Conservation (phyloP, 345 rosid species). For the Carallia brachiata region DNA sequence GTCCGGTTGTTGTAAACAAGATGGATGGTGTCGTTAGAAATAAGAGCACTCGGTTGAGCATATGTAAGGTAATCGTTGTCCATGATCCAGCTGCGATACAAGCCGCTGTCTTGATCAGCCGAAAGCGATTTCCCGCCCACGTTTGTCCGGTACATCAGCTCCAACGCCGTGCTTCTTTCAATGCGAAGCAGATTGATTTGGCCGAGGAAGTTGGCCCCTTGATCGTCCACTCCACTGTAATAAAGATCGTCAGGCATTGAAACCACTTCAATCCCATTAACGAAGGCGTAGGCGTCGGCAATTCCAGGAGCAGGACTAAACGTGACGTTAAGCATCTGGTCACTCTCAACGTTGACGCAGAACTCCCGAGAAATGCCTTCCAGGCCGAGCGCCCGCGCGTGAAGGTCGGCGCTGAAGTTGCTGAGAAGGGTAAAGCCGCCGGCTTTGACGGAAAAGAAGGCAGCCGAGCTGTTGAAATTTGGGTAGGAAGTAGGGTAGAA, state of each 20-base stretch:
- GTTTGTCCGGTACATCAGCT: constrained; percentile 30
- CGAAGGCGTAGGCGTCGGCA: constrained; percentile 26
- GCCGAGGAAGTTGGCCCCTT: constrained; percentile 7
- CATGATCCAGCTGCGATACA: constrained; percentile 33
- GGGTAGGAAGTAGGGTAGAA: constrained; percentile 19
- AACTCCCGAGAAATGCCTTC: constrained; percentile 12
- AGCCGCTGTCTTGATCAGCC: background rate
- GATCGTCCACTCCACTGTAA: background rate
- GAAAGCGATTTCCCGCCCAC: background rate
- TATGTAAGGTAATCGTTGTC: background rate
- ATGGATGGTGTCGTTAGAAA: rapidly evolving
- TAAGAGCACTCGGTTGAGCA: background rate
- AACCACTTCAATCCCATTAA: constrained; percentile 40
- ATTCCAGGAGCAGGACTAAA: constrained; percentile 25
- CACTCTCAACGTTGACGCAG: background rate
- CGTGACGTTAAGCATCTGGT: constrained; percentile 25
- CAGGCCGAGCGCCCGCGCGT: background rate
- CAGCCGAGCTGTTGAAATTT: background rate
- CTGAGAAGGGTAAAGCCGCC: constrained; percentile 20
- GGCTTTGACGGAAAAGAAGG: constrained; percentile 28
- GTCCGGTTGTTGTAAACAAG: background rate
- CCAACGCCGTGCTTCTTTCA: constrained; percentile 13
- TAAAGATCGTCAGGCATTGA: constrained; percentile 36
- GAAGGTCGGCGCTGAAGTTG: constrained; percentile 27
- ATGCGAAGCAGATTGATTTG: background rate